Evolutionary conservation across 768 basidiomycete genomes (phyloP).

Genomic region (Lactifluus volemus): DNA sequence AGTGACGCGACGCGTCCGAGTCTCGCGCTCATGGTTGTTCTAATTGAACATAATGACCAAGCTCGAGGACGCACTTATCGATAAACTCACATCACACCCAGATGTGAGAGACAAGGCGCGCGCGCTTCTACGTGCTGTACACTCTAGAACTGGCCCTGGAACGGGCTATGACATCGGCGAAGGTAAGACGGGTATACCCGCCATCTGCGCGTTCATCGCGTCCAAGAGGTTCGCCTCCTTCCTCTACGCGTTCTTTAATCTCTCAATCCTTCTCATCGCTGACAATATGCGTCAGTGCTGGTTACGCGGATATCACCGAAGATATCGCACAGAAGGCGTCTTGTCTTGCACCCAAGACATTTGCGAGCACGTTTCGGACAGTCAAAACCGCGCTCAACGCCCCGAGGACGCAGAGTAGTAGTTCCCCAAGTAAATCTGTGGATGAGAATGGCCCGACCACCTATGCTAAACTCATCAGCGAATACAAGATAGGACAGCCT

Average conservation of each 20-base stretch:
- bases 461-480: constrained; percentile 1
- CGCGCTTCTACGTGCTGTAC: constrained; percentile 30
- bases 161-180: constrained; percentile 39
- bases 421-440: not conserved
- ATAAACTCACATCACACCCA: constrained; percentile 6
- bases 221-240: constrained; percentile 34
- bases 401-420: not conserved
- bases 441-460: constrained; percentile 27
- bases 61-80: constrained; percentile 16
- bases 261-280: not conserved
- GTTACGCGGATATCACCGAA: constrained; percentile 25
- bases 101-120: constrained; percentile 31
- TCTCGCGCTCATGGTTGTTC: not conserved
- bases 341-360: constrained; percentile 26
- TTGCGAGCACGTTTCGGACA: constrained; percentile 22
- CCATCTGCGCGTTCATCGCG: constrained; percentile 44
- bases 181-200: constrained; percentile 34
- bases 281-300: constrained; percentile 17
- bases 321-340: constrained; percentile 27
- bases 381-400: constrained; percentile 22
- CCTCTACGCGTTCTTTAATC: not conserved
- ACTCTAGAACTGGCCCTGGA: constrained; percentile 38
- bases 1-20: not conserved
- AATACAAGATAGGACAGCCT: constrained; percentile 12
- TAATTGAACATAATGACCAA: constrained; percentile 2